A percentile compares a stretch with the other conserved stretches of the same genome.
Evolutionary conservation across 768 basidiomycete species (phyloP).

Genomic region (Pholiota microspora): DNA sequence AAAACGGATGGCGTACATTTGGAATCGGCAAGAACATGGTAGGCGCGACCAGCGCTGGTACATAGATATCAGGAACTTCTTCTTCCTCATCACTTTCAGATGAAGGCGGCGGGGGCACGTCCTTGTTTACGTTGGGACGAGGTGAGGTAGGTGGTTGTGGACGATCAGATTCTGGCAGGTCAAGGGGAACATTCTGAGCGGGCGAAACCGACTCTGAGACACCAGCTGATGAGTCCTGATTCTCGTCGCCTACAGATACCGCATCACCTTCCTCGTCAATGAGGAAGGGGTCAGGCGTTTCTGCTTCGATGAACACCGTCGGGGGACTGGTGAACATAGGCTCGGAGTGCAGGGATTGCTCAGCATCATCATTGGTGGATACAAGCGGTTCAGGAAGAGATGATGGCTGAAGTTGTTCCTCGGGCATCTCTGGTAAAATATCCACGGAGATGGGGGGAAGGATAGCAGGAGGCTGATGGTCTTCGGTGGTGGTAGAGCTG

Average conservation of each 20-base stretch:
- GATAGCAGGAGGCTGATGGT: conserved; percentile 7
- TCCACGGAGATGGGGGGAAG: conserved; percentile 9
- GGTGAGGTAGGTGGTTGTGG: conserved; percentile 19
- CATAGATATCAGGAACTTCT: conserved; percentile 55
- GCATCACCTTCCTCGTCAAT: conserved; percentile 53
- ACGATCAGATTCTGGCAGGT: conserved; percentile 22
- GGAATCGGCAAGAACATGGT: conserved; percentile 89
- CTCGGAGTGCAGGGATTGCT: conserved; percentile 12
- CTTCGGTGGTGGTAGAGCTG: conserved; percentile 6
- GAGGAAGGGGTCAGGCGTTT: conserved; percentile 60
- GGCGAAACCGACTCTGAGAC: conserved; percentile 34
- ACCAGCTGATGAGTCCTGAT: conserved; percentile 23
- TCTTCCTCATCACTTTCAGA: conserved; percentile 45
- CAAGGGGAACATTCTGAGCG: conserved; percentile 43
- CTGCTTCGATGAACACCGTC: conserved; percentile 36
- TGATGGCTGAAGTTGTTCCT: conserved; percentile 3
- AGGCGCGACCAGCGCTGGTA: conserved; percentile 67
- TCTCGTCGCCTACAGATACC: conserved; percentile 36
- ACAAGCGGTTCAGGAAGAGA: neutral
- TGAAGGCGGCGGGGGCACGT: conserved; percentile 49
- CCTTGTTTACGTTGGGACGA: conserved; percentile 50
- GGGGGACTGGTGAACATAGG: conserved; percentile 28
- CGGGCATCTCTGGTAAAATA: conserved; percentile 9
- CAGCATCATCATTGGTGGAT: neutral
- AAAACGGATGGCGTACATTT: conserved; percentile 68